phyloP scores from a whole-genome alignment of 2,329 filamentous ascomycete genomes.

The Calonectria pseudoreteaudii region DNA sequence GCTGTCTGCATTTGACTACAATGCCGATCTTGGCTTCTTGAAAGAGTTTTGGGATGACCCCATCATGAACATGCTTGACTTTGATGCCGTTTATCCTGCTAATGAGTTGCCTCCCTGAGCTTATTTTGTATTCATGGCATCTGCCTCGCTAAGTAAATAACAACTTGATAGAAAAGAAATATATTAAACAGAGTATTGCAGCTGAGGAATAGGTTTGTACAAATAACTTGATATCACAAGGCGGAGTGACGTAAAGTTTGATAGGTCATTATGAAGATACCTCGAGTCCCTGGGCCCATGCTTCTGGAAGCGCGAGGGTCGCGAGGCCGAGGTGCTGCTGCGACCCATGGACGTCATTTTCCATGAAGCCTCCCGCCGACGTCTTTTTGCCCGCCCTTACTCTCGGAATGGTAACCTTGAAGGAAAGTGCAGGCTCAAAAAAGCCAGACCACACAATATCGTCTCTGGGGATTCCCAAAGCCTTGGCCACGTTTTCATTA shows the following conservation, averaged over 20 bases:
- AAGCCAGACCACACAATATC: conserved; percentile 54
- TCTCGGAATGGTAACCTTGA: conserved; percentile 49
- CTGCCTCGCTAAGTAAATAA: too few relatives aligned
- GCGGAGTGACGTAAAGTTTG: background rate
- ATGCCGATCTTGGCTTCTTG: conserved; percentile 12
- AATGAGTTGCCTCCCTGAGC: background rate
- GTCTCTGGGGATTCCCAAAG: conserved; percentile 39
- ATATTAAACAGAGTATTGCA: background rate
- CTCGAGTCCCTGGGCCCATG: too few relatives aligned
- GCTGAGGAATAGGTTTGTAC: background rate
- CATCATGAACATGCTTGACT: conserved; percentile 24
- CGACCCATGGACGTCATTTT: conserved; percentile 38
- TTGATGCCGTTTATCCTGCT: conserved; percentile 13
- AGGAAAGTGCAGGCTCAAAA: conserved; percentile 60
- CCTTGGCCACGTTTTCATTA: conserved; percentile 11
- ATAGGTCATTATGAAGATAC: background rate
- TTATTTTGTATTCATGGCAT: too few relatives aligned
- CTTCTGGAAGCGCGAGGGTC: conserved; percentile 16
- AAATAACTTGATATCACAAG: background rate
- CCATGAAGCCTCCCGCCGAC: conserved; percentile 37
- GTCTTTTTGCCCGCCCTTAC: conserved; percentile 26
- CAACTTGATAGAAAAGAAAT: background rate
- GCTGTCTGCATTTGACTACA: background rate
- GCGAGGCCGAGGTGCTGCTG: conserved; percentile 37
- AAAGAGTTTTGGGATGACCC: conserved; percentile 32